Evolutionary conservation across 208 protist species (phyloP).

Genomic region (Trypanosoma cruzi): DNA sequence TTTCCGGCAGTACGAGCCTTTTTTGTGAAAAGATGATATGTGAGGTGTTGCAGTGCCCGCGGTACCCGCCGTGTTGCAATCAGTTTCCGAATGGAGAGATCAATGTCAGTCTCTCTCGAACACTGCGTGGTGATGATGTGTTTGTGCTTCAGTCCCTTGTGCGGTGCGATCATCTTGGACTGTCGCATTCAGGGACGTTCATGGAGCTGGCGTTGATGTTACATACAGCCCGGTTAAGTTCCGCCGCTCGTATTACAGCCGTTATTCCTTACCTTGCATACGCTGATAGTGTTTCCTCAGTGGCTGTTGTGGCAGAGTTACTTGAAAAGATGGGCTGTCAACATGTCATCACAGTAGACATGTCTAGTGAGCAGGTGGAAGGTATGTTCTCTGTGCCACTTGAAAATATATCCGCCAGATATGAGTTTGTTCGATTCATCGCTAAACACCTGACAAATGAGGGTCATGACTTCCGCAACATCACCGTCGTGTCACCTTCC

Average conservation of each 20-base stretch:
- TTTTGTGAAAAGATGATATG: conserved; percentile 83
- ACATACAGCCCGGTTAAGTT: conserved; percentile 77
- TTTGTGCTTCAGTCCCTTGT: conserved; percentile 95
- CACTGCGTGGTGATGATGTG: conserved; percentile 95
- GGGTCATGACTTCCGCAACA: conserved; percentile 63
- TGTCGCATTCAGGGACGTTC: conserved; percentile 84
- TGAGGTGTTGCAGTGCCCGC: conserved; percentile 68
- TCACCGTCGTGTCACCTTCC: conserved; percentile 75
- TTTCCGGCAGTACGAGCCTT: conserved; percentile 59
- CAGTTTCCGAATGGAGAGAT: conserved; percentile 89
- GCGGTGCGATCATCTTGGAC: conserved; percentile 68
- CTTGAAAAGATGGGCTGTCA: conserved; percentile 90
- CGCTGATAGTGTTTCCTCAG: conserved; percentile 93
- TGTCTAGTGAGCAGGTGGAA: conserved; percentile 92
- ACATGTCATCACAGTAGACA: conserved; percentile 93
- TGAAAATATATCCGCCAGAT: conserved; percentile 84
- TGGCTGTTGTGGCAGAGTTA: conserved; percentile 89
- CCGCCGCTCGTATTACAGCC: conserved; percentile 87
- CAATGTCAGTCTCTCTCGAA: conserved; percentile 70
- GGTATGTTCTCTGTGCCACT: conserved; percentile 95
- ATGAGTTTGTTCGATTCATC: conserved; percentile 89
- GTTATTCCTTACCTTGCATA: conserved; percentile 95
- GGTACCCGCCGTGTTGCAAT: conserved; percentile 52
- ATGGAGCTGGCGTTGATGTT: conserved; percentile 95
- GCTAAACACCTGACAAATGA: conserved; percentile 64